Evolutionary conservation across 148 eudicot species (phyloP), one percentile per base, ranked within the genome.

Genomic region (Spergularia marina): DNA sequence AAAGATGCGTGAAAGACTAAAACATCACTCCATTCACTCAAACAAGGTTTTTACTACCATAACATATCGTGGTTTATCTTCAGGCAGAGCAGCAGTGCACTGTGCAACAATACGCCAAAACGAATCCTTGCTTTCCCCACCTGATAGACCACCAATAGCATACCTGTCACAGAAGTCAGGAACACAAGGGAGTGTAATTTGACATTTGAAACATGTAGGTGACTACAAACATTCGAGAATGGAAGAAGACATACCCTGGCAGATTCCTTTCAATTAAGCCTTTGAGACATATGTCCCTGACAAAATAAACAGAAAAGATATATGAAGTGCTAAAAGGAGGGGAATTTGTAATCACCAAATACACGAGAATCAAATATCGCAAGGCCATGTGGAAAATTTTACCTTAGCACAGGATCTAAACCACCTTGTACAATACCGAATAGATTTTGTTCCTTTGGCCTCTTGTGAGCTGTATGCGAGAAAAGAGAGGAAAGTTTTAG

Each of bases 41-140:
- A 16, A 79, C 11, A 67, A 58, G 51, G 12, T 21, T 44, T 34
- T 47, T 6, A 65, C 74, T 87, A 90, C 97, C 98, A 94, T 94
- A 71, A 94, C 94, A 83, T 94, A 91, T 79, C 91, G 85, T 64
- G 95, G 95, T 78, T 91, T 90, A 83, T 91, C 88, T 77, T 94
- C 97, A 65, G 98, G 97, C 67, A 94, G 56, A 65, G 91, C 83
- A 81, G 93, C 98, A 76, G 93, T 90, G 79, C 97, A 94, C 82
- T 94, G 98, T 62, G 98, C 94, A 74, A 94, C 97, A 76, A 94
- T 90, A 13, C 97, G 89, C 95, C 98, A 94, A 83, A 91, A 91
- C 65, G 95, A 91, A 82, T 94, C 97, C 85, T 94, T 94, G 82
- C 91, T 95, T 87, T 94, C 97, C 73, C 98, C 97, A 64, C 98